Evolutionary conservation across 208 protist species (phyloP).

Genomic region (Leishmania lainsoni): DNA sequence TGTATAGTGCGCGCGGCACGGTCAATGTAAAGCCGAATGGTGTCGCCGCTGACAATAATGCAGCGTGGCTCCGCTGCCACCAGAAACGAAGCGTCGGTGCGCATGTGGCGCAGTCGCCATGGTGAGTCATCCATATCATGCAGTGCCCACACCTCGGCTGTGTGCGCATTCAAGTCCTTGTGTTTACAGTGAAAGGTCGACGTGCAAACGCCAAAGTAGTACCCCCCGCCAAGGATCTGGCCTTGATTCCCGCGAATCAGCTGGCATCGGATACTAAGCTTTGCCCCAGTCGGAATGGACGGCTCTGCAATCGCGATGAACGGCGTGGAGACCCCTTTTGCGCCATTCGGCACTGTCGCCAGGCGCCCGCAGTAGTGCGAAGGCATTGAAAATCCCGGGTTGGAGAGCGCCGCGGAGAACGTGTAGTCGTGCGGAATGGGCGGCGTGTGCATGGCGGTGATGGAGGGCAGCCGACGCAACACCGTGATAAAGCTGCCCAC

Average conservation of each 20-base stretch:
- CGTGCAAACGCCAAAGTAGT: constrained; percentile 89
- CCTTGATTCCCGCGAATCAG: constrained; percentile 80
- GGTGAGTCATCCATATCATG: constrained; percentile 90
- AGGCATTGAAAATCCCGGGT: constrained; percentile 73
- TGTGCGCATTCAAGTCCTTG: constrained; percentile 65
- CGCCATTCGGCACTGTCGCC: constrained; percentile 72
- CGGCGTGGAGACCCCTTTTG: constrained; percentile 59
- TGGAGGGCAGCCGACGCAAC: constrained; percentile 39
- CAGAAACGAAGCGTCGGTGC: constrained; percentile 53
- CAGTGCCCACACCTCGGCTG: constrained; percentile 85
- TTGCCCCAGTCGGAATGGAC: constrained; percentile 48
- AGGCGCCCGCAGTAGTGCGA: constrained; percentile 76
- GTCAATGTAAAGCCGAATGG: constrained; percentile 83
- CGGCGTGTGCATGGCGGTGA: constrained; percentile 30
- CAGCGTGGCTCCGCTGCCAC: constrained; percentile 77
- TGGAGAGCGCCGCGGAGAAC: constrained; percentile 74
- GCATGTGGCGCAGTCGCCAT: constrained; percentile 83
- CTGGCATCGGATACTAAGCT: constrained; percentile 80
- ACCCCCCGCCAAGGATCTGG: constrained; percentile 91
- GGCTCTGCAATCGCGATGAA: constrained; percentile 92
- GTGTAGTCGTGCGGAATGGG: constrained; percentile 60
- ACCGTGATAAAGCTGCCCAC: constrained; percentile 64
- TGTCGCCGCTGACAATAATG: constrained; percentile 90
- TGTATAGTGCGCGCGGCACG: constrained; percentile 76
- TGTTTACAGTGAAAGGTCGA: constrained; percentile 68